These are phyloP conservation scores for Plantago coronopus DNA, from an alignment of 305 asterid species.

Conservation along the genomic window DNA sequence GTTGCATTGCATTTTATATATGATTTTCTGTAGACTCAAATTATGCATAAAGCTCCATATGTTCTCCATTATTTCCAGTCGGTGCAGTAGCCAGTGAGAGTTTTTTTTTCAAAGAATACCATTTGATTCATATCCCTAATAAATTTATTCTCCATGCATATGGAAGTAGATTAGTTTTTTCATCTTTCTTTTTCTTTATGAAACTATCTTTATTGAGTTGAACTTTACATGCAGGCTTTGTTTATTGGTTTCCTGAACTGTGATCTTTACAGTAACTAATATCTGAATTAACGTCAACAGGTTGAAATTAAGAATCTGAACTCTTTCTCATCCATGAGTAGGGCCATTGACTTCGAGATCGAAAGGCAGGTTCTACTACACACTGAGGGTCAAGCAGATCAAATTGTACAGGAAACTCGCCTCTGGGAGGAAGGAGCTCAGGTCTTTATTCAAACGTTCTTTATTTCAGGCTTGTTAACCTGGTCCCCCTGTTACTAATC, in stretches of 20 bases:
- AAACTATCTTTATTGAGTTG: no score
- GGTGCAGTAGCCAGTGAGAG: no score
- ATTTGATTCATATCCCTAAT: no score
- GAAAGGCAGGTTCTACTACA: constrained; percentile 79
- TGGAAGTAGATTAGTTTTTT: no score
- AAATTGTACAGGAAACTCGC: constrained; percentile 95
- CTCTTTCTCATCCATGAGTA: constrained; percentile 85
- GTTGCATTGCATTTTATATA: no score
- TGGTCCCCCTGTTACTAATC: constrained; percentile 19
- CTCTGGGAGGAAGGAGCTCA: constrained; percentile 99
- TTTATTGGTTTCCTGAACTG: constrained; percentile 9
- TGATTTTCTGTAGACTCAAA: no score
- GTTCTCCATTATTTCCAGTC: no score
- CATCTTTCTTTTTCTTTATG: background rate
- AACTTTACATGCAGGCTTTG: background rate
- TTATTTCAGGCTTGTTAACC: background rate
- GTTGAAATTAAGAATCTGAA: constrained; percentile 96
- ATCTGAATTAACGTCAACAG: constrained; percentile 41
- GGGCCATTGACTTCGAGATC: constrained; percentile 95
- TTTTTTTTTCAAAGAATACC: no score
- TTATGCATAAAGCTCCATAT: no score
- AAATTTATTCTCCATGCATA: no score
- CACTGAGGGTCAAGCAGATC: constrained; percentile 70
- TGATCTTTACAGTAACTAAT: constrained; percentile 4
- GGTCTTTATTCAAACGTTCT: constrained; percentile 41